These are phyloP conservation scores for Boletus subparvulus DNA, from an alignment of 768 basidiomycete genomes.

Conservation along the genomic window DNA sequence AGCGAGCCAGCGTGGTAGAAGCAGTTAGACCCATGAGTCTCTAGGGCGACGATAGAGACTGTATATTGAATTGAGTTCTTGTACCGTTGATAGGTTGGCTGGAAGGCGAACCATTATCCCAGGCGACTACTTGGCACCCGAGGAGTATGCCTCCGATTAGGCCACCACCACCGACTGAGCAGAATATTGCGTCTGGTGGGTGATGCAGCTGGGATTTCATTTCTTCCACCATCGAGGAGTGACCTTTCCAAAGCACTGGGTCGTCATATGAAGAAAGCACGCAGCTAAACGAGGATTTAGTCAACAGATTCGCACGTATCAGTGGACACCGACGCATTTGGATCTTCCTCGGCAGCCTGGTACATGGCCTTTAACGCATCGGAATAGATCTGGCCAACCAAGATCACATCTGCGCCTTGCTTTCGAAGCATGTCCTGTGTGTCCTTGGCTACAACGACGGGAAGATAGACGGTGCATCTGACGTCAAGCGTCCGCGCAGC, in stretches of 20 bases:
- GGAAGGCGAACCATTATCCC: slow-evolving; percentile 60
- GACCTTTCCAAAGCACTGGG: slow-evolving; percentile 69
- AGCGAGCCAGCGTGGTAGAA: slow-evolving; percentile 71
- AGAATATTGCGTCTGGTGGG: slow-evolving; percentile 71
- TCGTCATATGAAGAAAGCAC: slow-evolving; percentile 74
- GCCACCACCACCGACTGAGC: slow-evolving; percentile 76
- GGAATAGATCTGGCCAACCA: slow-evolving; percentile 56
- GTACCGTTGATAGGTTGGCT: background rate
- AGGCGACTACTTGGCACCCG: slow-evolving; percentile 62
- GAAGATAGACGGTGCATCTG: slow-evolving; percentile 67
- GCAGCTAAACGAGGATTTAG: slow-evolving; percentile 40
- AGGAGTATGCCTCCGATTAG: slow-evolving; percentile 66
- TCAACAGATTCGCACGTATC: background rate
- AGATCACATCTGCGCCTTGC: slow-evolving; percentile 57
- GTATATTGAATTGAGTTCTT: slow-evolving; percentile 1
- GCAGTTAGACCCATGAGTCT: slow-evolving; percentile 71
- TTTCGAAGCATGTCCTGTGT: slow-evolving; percentile 51
- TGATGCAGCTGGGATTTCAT: slow-evolving; percentile 51
- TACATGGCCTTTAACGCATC: slow-evolving; percentile 56
- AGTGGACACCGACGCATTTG: slow-evolving; percentile 40
- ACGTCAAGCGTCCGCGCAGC: slow-evolving; percentile 55
- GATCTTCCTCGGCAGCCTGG: slow-evolving; percentile 42
- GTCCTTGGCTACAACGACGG: slow-evolving; percentile 47
- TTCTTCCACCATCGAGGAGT: slow-evolving; percentile 71
- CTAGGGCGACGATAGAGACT: slow-evolving; percentile 68